Conservation (phyloP, 164 flowering plant genomes). For the Sextonia rubra region DNA sequence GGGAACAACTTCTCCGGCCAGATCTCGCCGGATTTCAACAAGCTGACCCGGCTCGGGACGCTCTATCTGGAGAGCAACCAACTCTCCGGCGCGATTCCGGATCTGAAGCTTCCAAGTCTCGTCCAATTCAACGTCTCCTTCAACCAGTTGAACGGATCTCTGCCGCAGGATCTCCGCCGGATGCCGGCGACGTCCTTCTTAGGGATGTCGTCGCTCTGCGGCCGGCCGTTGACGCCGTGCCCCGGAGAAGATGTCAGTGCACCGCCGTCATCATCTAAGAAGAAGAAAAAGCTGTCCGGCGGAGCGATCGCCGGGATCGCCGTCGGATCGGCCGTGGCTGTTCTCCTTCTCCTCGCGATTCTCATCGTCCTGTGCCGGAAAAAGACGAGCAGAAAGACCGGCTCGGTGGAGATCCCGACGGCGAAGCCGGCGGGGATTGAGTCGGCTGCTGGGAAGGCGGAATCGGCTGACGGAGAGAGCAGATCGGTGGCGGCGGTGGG, state of each 20-base stretch:
- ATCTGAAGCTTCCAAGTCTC: conserved; percentile 32
- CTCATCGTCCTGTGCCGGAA: conserved; percentile 41
- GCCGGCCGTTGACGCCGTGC: conserved; percentile 50
- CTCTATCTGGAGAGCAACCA: conserved; percentile 46
- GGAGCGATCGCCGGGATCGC: conserved; percentile 83
- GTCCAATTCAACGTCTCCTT: conserved; percentile 66
- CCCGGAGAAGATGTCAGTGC: conserved; percentile 7
- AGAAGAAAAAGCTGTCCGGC: conserved; percentile 48
- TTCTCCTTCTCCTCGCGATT: conserved; percentile 38
- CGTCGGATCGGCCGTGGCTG: conserved; percentile 46
- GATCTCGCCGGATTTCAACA: conserved; percentile 43
- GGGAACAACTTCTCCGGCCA: conserved; percentile 61
- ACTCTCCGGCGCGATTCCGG: conserved; percentile 57
- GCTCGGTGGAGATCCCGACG: conserved; percentile 18
- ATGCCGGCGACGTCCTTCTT: conserved; percentile 30
- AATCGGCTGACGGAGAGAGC: conserved; percentile 14
- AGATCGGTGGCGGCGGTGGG: conserved; percentile 12
- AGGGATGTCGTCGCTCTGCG: conserved; percentile 70
- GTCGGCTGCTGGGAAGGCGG: conserved; percentile 23
- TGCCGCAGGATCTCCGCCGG: conserved; percentile 36
- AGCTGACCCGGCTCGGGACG: conserved; percentile 50
- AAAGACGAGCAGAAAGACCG: conserved; percentile 27
- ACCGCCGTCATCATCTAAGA: neutral
- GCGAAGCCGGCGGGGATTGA: conserved; percentile 17
- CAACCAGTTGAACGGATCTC: conserved; percentile 59